Evolutionary conservation across 2,329 filamentous ascomycete species (phyloP).

Genomic region (Verticillium tricorpus): DNA sequence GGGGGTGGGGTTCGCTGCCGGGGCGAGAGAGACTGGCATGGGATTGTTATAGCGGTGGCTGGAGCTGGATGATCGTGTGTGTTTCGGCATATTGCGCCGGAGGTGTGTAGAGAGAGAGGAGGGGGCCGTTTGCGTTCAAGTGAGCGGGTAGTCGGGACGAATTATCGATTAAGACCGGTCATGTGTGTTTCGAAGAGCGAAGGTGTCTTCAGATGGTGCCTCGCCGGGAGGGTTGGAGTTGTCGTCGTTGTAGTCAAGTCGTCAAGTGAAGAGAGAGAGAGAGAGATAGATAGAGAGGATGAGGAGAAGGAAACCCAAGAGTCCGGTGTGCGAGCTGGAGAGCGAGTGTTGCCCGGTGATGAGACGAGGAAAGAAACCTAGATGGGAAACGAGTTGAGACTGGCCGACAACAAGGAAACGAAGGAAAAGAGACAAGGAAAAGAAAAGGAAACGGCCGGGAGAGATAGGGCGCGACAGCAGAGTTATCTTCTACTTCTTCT

Average conservation of each 20-base stretch:
- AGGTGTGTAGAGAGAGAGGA: slow-evolving; percentile 10
- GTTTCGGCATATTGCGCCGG: slow-evolving; percentile 38
- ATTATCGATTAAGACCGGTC: slow-evolving; percentile 12
- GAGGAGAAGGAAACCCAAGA: neutral
- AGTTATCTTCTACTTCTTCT: slow-evolving; percentile 11
- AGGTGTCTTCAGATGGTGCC: slow-evolving; percentile 3
- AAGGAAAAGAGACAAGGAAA: slow-evolving; percentile 4
- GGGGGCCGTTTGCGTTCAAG: slow-evolving; percentile 9
- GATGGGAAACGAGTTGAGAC: slow-evolving; percentile 10
- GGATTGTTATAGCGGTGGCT: slow-evolving; percentile 27
- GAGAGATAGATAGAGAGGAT: neutral
- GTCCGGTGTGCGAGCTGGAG: slow-evolving; percentile 4
- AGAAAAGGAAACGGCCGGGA: slow-evolving; percentile 7
- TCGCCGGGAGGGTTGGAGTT: neutral
- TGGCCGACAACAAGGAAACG: slow-evolving; percentile 7
- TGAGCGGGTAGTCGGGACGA: slow-evolving; percentile 6
- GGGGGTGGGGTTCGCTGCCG: slow-evolving; percentile 30
- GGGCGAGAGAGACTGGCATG: slow-evolving; percentile 34
- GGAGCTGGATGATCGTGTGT: slow-evolving; percentile 35
- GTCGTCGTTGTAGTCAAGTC: neutral
- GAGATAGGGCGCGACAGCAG: slow-evolving; percentile 10
- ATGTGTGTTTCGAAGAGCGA: slow-evolving; percentile 3
- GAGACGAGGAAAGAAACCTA: slow-evolving; percentile 6
- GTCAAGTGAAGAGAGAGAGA: neutral
- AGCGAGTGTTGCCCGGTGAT: slow-evolving; percentile 5